Conservation (phyloP, 2,329 filamentous ascomycete species). For the Colletotrichum sansevieriae region DNA sequence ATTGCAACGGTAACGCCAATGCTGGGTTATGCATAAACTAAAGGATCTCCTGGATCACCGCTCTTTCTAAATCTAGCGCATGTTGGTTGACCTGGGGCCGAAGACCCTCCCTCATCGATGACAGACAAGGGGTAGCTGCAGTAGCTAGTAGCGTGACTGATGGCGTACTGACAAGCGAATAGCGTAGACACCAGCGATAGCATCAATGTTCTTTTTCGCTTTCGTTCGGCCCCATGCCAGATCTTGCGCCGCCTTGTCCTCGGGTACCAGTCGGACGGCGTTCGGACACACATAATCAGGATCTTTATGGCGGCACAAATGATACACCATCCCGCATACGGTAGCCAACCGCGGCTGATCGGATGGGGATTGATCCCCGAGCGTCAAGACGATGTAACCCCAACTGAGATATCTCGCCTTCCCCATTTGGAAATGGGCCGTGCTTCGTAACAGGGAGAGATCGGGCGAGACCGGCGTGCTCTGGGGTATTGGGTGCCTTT, state of each 20-base stretch:
- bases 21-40: conserved; percentile 32
- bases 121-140: not conserved
- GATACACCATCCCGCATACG: not conserved
- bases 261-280: not conserved
- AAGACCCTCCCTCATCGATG: not conserved
- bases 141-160: not conserved
- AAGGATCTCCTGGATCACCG: not conserved
- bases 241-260: not conserved
- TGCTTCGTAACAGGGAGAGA: conserved; percentile 13
- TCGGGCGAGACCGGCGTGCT: conserved; percentile 4
- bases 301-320: not conserved
- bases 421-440: conserved; percentile 24
- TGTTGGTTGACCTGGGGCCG: not conserved
- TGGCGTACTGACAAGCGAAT: not conserved
- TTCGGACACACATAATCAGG: not conserved
- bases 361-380: conserved; percentile 18
- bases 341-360: not conserved
- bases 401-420: conserved; percentile 32
- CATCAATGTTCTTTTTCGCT: not conserved
- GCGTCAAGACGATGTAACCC: conserved; percentile 29
- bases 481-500: not conserved
- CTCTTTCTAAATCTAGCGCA: not conserved
- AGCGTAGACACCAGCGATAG: not conserved
- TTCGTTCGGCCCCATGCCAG: not conserved
- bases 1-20: conserved; percentile 10